phyloP scores from a whole-genome alignment of 257 asterid genomes.

The Knoxia roxburghii region DNA sequence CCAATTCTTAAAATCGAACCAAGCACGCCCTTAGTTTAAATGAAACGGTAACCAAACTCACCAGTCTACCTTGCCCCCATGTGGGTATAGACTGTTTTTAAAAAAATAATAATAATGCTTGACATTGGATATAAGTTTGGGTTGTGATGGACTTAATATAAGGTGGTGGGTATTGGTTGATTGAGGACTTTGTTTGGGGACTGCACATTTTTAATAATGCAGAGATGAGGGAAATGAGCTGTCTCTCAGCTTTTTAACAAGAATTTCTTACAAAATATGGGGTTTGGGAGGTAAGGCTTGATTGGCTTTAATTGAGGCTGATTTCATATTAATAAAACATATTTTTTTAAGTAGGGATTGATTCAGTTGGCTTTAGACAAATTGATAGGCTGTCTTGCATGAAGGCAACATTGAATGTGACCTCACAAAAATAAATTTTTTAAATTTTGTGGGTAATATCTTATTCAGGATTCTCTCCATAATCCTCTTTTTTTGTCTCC shows the following conservation, averaged over 20 bases:
- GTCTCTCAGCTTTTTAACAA: slow-evolving; percentile 24
- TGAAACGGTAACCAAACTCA: too few species aligned
- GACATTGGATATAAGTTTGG: slow-evolving; percentile 16
- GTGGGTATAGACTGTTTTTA: too few species aligned
- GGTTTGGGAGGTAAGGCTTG: slow-evolving; percentile 18
- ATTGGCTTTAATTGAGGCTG: slow-evolving; percentile 21
- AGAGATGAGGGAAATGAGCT: slow-evolving; percentile 34
- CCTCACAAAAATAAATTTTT: slow-evolving; percentile 18
- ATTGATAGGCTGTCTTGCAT: slow-evolving; percentile 56
- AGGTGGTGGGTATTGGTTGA: slow-evolving; percentile 36
- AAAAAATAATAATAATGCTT: too few species aligned
- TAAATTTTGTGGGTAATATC: slow-evolving; percentile 9
- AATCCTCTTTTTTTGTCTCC: slow-evolving; percentile 18
- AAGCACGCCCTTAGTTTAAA: too few species aligned
- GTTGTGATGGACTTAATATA: slow-evolving; percentile 2
- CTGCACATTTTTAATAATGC: slow-evolving; percentile 15
- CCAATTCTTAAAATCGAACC: too few species aligned
- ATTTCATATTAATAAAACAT: slow-evolving; percentile 4
- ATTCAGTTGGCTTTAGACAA: slow-evolving; percentile 38
- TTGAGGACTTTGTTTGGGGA: slow-evolving; percentile 42
- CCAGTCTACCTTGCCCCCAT: too few species aligned
- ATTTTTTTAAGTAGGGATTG: slow-evolving; percentile 7
- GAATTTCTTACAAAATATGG: background rate
- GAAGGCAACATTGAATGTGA: slow-evolving; percentile 51
- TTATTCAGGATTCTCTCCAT: slow-evolving; percentile 23